Evolutionary conservation across 805 yeast species (phyloP).

Genomic region (Sugiyamaella smithiae): DNA sequence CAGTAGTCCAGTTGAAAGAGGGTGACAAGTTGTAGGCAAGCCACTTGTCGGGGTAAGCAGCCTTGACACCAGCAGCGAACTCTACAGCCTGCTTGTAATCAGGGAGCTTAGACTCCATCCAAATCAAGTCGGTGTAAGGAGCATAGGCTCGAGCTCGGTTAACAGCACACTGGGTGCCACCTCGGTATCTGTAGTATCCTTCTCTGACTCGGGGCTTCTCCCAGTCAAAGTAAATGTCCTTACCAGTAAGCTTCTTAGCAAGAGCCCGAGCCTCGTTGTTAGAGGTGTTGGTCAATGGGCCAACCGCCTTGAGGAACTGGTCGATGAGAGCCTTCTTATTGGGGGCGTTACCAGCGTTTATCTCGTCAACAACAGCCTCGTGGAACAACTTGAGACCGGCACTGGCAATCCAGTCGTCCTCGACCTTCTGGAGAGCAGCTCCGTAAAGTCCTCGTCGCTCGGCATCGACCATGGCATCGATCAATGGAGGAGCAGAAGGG

Average conservation of each 20-base stretch:
- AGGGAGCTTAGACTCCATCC: constrained; percentile 98
- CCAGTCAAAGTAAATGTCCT: constrained; percentile 90
- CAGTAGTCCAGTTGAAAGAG: constrained; percentile 96
- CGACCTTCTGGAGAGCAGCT: constrained; percentile 65
- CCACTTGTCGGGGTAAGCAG: constrained; percentile 86
- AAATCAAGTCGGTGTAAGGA: constrained; percentile 90
- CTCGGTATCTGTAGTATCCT: constrained; percentile 93
- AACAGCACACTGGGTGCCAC: constrained; percentile 96
- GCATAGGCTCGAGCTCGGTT: constrained; percentile 95
- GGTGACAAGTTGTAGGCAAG: constrained; percentile 95
- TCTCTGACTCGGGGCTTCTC: constrained; percentile 92
- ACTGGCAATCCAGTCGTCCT: constrained; percentile 73
- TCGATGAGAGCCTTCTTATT: constrained; percentile 63
- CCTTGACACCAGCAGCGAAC: constrained; percentile 88
- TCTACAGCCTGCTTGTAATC: constrained; percentile 91
- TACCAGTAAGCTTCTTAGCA: constrained; percentile 72
- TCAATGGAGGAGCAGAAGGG: constrained; percentile 70
- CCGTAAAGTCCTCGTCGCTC: constrained; percentile 74
- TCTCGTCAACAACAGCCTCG: constrained; percentile 86
- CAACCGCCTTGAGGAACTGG: constrained; percentile 63
- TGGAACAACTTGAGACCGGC: constrained; percentile 88
- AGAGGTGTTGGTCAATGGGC: constrained; percentile 73
- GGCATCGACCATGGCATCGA: constrained; percentile 76
- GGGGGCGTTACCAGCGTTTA: constrained; percentile 55
- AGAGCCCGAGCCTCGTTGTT: constrained; percentile 74